phyloP scores from a whole-genome alignment of 768 basidiomycete genomes.

The Pholiota conissans region DNA sequence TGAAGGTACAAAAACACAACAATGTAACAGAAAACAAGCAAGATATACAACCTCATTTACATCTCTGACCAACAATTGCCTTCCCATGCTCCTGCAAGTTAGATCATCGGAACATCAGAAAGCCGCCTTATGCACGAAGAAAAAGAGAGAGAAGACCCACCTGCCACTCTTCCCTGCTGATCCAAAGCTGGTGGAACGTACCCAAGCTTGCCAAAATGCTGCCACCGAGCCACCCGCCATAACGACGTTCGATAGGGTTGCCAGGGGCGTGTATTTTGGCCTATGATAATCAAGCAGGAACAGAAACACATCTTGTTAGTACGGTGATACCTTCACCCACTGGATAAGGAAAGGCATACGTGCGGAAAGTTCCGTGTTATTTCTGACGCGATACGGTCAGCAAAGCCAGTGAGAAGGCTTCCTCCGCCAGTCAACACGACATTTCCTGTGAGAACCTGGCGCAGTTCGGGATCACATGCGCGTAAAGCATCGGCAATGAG shows the following conservation, averaged over 20 bases:
- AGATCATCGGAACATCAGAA: neutral
- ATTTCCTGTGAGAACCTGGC: slow-evolving; percentile 87
- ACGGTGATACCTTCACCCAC: neutral
- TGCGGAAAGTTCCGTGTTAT: slow-evolving; percentile 74
- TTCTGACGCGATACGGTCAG: slow-evolving; percentile 80
- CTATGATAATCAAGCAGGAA: slow-evolving; percentile 32
- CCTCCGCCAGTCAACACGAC: slow-evolving; percentile 97
- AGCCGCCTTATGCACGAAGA: neutral
- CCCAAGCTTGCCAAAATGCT: slow-evolving; percentile 93
- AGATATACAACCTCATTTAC: slow-evolving; percentile 56
- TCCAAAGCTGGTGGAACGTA: slow-evolving; percentile 98
- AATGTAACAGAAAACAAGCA: neutral
- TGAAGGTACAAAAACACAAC: slow-evolving; percentile 1
- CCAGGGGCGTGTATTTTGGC: slow-evolving; percentile 93
- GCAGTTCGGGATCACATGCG: slow-evolving; percentile 88
- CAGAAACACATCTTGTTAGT: neutral
- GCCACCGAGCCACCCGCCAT: slow-evolving; percentile 94
- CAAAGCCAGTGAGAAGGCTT: slow-evolving; percentile 81
- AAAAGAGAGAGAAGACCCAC: slow-evolving; percentile 38
- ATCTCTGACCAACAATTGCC: slow-evolving; percentile 80
- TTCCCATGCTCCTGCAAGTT: slow-evolving; percentile 77
- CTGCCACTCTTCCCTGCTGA: slow-evolving; percentile 92
- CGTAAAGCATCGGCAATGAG: slow-evolving; percentile 79
- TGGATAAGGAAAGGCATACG: slow-evolving; percentile 44
- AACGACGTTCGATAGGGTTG: slow-evolving; percentile 85